Evolutionary conservation across 371 early-diverging fungal genomes (phyloP).

Genomic region (Mucor irregularis): DNA sequence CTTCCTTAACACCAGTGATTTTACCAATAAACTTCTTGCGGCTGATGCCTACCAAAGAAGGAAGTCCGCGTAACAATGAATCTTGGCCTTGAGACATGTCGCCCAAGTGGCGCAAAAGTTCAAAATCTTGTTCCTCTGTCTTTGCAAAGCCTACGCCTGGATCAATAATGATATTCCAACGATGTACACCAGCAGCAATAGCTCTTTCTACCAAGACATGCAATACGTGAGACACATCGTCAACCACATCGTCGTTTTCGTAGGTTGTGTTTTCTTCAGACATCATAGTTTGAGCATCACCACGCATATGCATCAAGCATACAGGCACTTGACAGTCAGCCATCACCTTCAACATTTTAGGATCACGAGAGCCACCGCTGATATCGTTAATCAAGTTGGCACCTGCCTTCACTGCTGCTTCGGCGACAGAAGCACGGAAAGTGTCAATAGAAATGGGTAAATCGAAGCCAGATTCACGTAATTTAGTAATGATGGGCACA

Average conservation of each 20-base stretch:
- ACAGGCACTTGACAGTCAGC: slow-evolving; percentile 84
- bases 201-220: slow-evolving; percentile 67
- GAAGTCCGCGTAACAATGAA: slow-evolving; percentile 69
- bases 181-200: slow-evolving; percentile 75
- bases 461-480: slow-evolving; percentile 66
- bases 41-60: slow-evolving; percentile 84
- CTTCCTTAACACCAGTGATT: slow-evolving; percentile 66
- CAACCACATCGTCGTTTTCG: slow-evolving; percentile 71
- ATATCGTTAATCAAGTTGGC: slow-evolving; percentile 95
- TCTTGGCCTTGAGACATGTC: slow-evolving; percentile 60
- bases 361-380: slow-evolving; percentile 85
- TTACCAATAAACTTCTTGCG: slow-evolving; percentile 88
- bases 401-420: slow-evolving; percentile 77
- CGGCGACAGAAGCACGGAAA: slow-evolving; percentile 81
- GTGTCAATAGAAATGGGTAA: slow-evolving; percentile 94
- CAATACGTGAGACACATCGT: slow-evolving; percentile 71
- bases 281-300: slow-evolving; percentile 90
- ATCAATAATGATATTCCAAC: slow-evolving; percentile 97
- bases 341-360: slow-evolving; percentile 77
- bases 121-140: slow-evolving; percentile 82
- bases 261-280: slow-evolving; percentile 67
- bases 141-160: slow-evolving; percentile 98
- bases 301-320: slow-evolving; percentile 97
- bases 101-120: slow-evolving; percentile 72
- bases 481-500: slow-evolving; percentile 81